Base-by-base conservation (phyloP, 148 eudicot genomes). In the Linanthus parryae region DNA sequence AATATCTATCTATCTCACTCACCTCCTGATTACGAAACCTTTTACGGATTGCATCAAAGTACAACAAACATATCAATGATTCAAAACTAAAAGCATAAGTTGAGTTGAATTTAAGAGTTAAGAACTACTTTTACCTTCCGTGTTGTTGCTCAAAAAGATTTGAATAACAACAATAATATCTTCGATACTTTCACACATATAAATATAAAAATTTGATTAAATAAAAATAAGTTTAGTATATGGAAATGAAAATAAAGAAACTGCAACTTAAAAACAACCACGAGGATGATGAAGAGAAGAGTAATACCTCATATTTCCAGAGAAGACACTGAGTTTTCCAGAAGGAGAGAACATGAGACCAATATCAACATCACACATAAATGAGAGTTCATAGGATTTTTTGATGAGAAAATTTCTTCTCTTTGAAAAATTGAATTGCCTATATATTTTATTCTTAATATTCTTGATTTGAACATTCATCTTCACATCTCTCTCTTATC, bases 321-420 rank as follows among this genome's bases (percentile, higher is more conserved):
- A 76, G 74, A 67, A 80, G 20, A 65, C 49, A 44, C 77, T 80
- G 24, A 71, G 62, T 52, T 79, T 70, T 7, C 86, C 86, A 16
- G 86, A 80, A 41, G 86, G 86, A 24, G 86, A 80, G 45, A 80
- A 80, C 86, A 80, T 73, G 17, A 80, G 72, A 27, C 74, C 82
- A 19, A 80, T 68, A 73, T 80, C 82, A 39, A 76, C 86, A 70
- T 80, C 82, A 30, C 86, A 80, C 4, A 80, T 77, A 23, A 80
- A 76, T 5, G 79, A 80, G 27, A 80, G 73, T 39, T 80, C 82
- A 43, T 76, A 76, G 47, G 82, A 79, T 68, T 80, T 80, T 68
- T 80, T 80, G 58, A 73, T 67, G 1, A 80, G 67, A 26, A 79
- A 82, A 62, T 70, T 80, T 63, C 85, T 70, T 29, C 85, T 66